These are phyloP conservation scores for Coniochaeta sp. DNA, from an alignment of 2,329 filamentous ascomycete species.

Conservation along the genomic window DNA sequence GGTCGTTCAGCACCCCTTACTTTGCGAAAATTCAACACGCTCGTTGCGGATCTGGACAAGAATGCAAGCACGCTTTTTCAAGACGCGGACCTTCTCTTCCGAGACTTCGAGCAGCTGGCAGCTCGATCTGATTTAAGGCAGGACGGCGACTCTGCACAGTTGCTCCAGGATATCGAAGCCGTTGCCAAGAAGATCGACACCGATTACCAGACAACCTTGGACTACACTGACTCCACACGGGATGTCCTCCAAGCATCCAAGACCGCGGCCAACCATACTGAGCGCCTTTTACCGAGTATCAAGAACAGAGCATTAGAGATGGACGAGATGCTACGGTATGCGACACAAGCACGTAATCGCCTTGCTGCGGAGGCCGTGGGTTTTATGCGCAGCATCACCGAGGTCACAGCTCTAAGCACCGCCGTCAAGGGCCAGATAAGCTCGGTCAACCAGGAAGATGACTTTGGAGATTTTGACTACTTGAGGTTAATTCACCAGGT, in stretches of 20 bases:
- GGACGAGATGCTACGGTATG: constrained; percentile 51
- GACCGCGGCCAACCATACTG: constrained; percentile 56
- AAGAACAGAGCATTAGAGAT: constrained; percentile 51
- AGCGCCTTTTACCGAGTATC: constrained; percentile 52
- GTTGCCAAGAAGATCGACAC: constrained; percentile 80
- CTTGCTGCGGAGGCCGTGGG: constrained; percentile 58
- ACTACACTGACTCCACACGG: constrained; percentile 56
- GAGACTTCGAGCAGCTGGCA: constrained; percentile 54
- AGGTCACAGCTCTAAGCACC: constrained; percentile 68
- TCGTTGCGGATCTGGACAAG: constrained; percentile 54
- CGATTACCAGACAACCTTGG: constrained; percentile 72
- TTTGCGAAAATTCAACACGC: constrained; percentile 51
- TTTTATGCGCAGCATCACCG: constrained; percentile 77
- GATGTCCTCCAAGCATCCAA: constrained; percentile 56
- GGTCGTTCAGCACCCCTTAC: constrained; percentile 55
- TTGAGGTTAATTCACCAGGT: constrained; percentile 75
- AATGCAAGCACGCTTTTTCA: constrained; percentile 52
- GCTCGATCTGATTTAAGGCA: constrained; percentile 49
- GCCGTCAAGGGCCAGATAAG: constrained; percentile 66
- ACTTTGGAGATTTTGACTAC: constrained; percentile 72
- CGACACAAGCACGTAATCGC: constrained; percentile 59
- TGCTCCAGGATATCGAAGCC: constrained; percentile 79
- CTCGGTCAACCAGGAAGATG: constrained; percentile 65
- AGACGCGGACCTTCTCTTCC: constrained; percentile 54
- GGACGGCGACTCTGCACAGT: constrained; percentile 55